Base-by-base conservation (phyloP, 1,284 basidiomycete species). In the Lentinus polychrous region DNA sequence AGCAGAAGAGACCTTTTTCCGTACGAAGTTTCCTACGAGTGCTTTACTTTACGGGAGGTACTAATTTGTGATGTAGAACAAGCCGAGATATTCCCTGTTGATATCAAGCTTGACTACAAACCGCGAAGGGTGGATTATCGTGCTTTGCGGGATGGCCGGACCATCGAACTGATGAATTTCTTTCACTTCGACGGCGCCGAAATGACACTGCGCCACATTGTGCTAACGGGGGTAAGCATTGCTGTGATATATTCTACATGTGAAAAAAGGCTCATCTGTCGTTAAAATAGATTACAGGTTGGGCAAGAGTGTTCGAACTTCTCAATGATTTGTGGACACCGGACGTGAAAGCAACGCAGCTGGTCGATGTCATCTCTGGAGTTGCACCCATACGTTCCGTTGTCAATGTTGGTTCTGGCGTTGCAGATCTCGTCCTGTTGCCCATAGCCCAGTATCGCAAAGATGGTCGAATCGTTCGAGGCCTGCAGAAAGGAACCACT, bases 181-280 rank as follows among this genome's bases (percentile, higher is more conserved):
- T 99, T 99, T 83, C 94, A 98, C 66, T 99, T 99, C 58, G 95
- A 99, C 58, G 95, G 92, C 0, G 90, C 95, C 2, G 95, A 97
- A 66, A 98, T 99, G 92, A 95, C 93, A 0, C 69, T 99, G 45
- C 78, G 95, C 45, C 94, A 96, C 61, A 85, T 98, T 52, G 94
- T 91, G 12, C 65, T 98, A 20, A 83, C 86, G 46, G 96, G 95
- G 14, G 91, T 94, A 66, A 61, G 90, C 75, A n/a, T 12, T 1
- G 0, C 43, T 32, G 8, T 8, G 24, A 48, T 40, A 50, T 41
- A 17, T 33, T 43, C 8, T 41, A 18, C 34, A 43, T 41, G 39
- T 8, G 35, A 32, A n/a, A n/a, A n/a, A n/a, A 18, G 49, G 23
- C 7, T 38, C 41, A 43, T 18, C 42, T 43, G 18, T 45, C 37